Base-by-base conservation (phyloP, 2,329 filamentous ascomycete species). In the Penicillium sp. region DNA sequence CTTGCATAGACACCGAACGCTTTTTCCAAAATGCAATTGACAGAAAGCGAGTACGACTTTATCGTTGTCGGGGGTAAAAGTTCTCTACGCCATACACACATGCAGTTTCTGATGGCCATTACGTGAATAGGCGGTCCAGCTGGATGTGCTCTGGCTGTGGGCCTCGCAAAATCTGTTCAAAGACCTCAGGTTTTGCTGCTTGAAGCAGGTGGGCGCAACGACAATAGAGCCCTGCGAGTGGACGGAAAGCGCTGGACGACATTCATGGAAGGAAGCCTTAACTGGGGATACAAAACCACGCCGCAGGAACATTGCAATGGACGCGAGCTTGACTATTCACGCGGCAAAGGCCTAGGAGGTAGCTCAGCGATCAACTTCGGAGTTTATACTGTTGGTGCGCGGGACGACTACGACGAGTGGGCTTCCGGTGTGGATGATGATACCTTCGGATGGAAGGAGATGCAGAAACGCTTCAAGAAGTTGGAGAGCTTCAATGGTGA, bases 351-450 rank as follows among this genome's bases (percentile, higher is more conserved):
- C 0, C 67, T 84, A 0, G 81, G 81, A 1, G 81, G 81, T 1
- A 77, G 75, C 3, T 79, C 72, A 48, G 78, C 79, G 7, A 79
- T 83, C 59, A 84, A 84, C 63, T 84, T 83, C 53, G 76, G 77
- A 14, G 77, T 80, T 13, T 86, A 76, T 65, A 79, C 76, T 3
- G 60, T 80, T 26, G 85, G 86, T 2, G 77, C 82, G 1, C 71
- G 74, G 1, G 82, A 83, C 47, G 85, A 88, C 58, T 87, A 84
- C 56, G 78, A 88, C 27, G 76, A 82, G 49, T 87, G 84, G 83
- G 83, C 83, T 1, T 70, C 74, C 0, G 57, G 80, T 2, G 79
- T 83, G 0, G 82, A 70, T 0, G 84, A 88, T 58, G 76, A 83
- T 4, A 65, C 70, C 0, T 88, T 80, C 67, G 59, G 62, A 2